Evolutionary conservation across 1,284 basidiomycete species (phyloP).

Genomic region (Schizophyllum amplum): DNA sequence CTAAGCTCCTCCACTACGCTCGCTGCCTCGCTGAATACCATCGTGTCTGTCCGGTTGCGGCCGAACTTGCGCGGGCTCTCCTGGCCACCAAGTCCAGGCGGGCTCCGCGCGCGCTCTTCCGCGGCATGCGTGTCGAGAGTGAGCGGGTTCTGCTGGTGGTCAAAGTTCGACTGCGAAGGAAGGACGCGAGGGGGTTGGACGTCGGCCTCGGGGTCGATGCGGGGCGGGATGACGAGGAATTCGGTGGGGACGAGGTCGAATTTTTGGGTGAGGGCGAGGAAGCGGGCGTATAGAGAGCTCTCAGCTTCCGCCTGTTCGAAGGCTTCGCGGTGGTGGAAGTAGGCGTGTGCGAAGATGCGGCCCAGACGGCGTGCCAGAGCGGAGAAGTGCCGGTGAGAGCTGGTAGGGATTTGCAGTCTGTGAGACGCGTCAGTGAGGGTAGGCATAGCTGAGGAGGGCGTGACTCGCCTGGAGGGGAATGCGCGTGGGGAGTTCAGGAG

Average conservation of each 20-base stretch:
- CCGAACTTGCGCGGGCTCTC: slow-evolving; percentile 50
- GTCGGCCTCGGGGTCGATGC: slow-evolving; percentile 22
- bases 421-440: neutral
- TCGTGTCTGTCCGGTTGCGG: slow-evolving; percentile 64
- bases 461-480: slow-evolving; percentile 77
- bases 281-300: slow-evolving; percentile 86
- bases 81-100: slow-evolving; percentile 13
- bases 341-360: slow-evolving; percentile 93
- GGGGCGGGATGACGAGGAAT: slow-evolving; percentile 72
- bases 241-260: slow-evolving; percentile 80
- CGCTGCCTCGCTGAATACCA: slow-evolving; percentile 56
- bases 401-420: slow-evolving; percentile 72
- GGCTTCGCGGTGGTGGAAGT: slow-evolving; percentile 87
- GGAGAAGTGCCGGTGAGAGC: slow-evolving; percentile 82
- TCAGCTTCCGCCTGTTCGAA: slow-evolving; percentile 89
- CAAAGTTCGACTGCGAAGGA: neutral
- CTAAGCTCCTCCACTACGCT: slow-evolving; percentile 6
- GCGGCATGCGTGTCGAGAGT: neutral
- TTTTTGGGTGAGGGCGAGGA: slow-evolving; percentile 73
- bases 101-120: slow-evolving; percentile 2
- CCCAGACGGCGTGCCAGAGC: slow-evolving; percentile 84
- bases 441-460: neutral
- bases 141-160: neutral
- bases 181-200: slow-evolving; percentile 40
- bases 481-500: slow-evolving; percentile 87